Evolutionary conservation across 108 stramenopile genomes (phyloP), one percentile per base, ranked within the genome.

Genomic region (Phaeodactylum tricornutum): DNA sequence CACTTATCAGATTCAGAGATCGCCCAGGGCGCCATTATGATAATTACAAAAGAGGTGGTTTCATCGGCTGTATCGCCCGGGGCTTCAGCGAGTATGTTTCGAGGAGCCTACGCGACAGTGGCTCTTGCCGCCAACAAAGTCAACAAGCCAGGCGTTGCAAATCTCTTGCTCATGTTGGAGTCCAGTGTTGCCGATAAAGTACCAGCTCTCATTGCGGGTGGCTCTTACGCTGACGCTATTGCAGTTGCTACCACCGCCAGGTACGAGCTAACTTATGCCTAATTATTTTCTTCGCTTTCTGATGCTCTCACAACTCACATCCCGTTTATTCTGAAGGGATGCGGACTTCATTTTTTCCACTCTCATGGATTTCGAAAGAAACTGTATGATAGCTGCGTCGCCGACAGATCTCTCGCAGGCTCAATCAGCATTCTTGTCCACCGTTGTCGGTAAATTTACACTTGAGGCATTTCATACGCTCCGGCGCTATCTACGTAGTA

Each of bases 111-210:
- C 63, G 77, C 87, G 0, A 69, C 71, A 2, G 83, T 89, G 14
- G 87, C 87, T 14, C 54, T 89, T 53, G 82, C 82, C 16, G 81
- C 83, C 11, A 72, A 59, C 53, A 71, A 69, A 46, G 80, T 74
- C 25, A 83, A 83, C 19, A 61, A 78, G 16, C 77, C 69, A 22
- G 87, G 79, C 12, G 83, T 89, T 42, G 87, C 87, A 1, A 74
- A 76, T 44, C 50, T 84, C 15, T 65, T 89, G 21, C 59, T 89
- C 4, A 68, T 76, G 60, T 57, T 84, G 35, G 87, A 89, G 50
- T 69, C 74, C 24, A 77, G 80, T 43, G 72, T 81, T 24, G 62
- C 65, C 0, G 87, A 89, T 38, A 89, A 89, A 53, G 87, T 89
- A 42, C 82, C 78, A 14, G 81, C 82, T 24, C 64, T 89, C 45